Evolutionary conservation across 192 early-diverging fungal species (phyloP).

Genomic region (Coemansia sp.): DNA sequence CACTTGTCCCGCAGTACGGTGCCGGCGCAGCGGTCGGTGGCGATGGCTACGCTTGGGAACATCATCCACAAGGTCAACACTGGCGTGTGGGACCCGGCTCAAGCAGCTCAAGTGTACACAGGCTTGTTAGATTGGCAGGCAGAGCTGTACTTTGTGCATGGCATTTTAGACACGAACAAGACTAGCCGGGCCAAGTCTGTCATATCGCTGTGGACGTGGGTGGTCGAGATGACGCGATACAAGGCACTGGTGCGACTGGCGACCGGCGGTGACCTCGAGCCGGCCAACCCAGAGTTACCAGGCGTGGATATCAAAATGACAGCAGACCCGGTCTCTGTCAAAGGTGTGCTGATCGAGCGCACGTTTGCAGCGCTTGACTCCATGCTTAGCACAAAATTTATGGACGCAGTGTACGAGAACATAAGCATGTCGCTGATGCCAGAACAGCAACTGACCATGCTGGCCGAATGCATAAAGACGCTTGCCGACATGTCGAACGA

Average conservation of each 20-base stretch:
- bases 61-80: conserved; percentile 55
- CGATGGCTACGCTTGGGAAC: conserved; percentile 61
- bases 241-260: conserved; percentile 39
- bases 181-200: conserved; percentile 26
- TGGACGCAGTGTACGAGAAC: conserved; percentile 27
- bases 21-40: conserved; percentile 72
- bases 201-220: conserved; percentile 42
- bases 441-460: conserved; percentile 38
- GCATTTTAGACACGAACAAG: conserved; percentile 27
- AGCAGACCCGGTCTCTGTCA: conserved; percentile 22
- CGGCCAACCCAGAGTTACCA: conserved; percentile 1
- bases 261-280: conserved; percentile 31
- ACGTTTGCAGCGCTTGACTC: conserved; percentile 41
- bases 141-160: conserved; percentile 42
- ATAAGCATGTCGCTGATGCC: conserved; percentile 31
- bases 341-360: conserved; percentile 35
- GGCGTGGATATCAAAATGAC: conserved; percentile 34
- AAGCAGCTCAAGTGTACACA: conserved; percentile 28
- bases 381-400: conserved; percentile 22
- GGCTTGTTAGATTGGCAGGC: conserved; percentile 47
- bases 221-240: conserved; percentile 48
- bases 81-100: conserved; percentile 40
- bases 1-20: conserved; percentile 79
- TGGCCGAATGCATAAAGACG: conserved; percentile 37
- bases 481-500: conserved; percentile 25